phyloP scores from a whole-genome alignment of 2,329 filamentous ascomycete genomes.

The Pseudogymnoascus sp. region DNA sequence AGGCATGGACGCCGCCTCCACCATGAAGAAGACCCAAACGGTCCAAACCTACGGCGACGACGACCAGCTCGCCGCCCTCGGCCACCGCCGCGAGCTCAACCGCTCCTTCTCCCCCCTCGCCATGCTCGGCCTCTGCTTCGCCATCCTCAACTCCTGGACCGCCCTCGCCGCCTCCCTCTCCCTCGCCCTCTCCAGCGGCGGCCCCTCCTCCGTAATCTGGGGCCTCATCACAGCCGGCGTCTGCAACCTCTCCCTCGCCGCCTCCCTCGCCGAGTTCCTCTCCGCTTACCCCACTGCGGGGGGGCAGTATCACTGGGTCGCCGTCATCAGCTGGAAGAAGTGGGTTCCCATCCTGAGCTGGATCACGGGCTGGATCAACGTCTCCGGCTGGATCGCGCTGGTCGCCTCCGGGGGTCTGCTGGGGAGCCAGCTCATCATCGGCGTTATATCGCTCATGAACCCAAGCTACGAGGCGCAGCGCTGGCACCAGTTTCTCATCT shows the following conservation, averaged over 20 bases:
- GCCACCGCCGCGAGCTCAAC: slow-evolving; percentile 40
- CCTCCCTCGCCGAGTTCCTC: slow-evolving; percentile 34
- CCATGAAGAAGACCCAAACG: background rate
- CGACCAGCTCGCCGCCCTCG: slow-evolving; percentile 44
- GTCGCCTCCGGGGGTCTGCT: slow-evolving; percentile 43
- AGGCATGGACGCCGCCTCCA: background rate
- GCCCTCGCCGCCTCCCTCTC: slow-evolving; percentile 25
- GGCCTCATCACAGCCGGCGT: slow-evolving; percentile 37
- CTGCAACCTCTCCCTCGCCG: slow-evolving; percentile 33
- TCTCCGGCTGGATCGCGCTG: slow-evolving; percentile 46
- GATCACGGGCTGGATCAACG: slow-evolving; percentile 40
- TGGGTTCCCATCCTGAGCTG: slow-evolving; percentile 33
- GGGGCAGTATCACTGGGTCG: slow-evolving; percentile 38
- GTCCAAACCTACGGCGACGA: slow-evolving; percentile 31
- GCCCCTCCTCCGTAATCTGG: slow-evolving; percentile 32
- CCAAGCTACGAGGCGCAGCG: slow-evolving; percentile 55
- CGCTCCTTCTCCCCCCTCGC: slow-evolving; percentile 46
- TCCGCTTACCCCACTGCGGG: slow-evolving; percentile 35
- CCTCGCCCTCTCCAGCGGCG: slow-evolving; percentile 35
- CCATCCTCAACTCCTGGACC: slow-evolving; percentile 36
- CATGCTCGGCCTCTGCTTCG: slow-evolving; percentile 47
- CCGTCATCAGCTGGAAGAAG: slow-evolving; percentile 31
- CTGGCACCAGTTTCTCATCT: slow-evolving; percentile 35
- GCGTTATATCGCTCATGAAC: slow-evolving; percentile 43
- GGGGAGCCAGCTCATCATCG: slow-evolving; percentile 40